phyloP scores from a whole-genome alignment of 2,329 filamentous ascomycete species.

The Penicillium digitatum region DNA sequence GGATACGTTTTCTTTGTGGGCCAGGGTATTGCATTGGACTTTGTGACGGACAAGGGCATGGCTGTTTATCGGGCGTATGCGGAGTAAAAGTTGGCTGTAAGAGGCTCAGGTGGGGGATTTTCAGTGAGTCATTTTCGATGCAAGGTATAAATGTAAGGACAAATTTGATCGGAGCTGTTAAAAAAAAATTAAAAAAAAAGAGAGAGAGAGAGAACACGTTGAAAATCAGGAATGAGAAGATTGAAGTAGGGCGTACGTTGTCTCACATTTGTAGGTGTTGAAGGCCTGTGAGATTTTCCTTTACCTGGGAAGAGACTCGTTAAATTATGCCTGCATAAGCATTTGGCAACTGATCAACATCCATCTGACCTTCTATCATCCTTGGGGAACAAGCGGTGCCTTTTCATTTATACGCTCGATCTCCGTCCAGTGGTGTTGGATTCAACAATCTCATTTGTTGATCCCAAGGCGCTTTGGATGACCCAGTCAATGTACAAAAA shows the following conservation, averaged over 20 bases:
- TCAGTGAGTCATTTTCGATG: neutral
- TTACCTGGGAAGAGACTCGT: neutral
- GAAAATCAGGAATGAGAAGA: conserved; percentile 23
- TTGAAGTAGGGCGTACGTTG: neutral
- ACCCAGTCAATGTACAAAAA: conserved; percentile 8
- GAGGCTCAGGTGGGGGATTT: neutral
- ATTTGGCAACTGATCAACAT: neutral
- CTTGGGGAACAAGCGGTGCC: neutral
- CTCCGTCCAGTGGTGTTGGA: neutral
- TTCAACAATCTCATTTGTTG: conserved; percentile 1
- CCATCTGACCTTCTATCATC: neutral
- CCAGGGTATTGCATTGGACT: conserved; percentile 50
- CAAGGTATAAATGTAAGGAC: too few species aligned
- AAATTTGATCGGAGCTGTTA: too few species aligned
- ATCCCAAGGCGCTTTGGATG: conserved; percentile 8
- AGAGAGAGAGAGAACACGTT: neutral
- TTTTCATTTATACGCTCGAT: neutral
- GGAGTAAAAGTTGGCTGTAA: conserved; percentile 22
- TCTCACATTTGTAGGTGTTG: neutral
- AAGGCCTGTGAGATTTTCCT: neutral
- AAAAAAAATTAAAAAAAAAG: too few species aligned
- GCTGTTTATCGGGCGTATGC: conserved; percentile 49
- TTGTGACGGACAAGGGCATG: conserved; percentile 44
- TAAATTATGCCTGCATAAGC: neutral
- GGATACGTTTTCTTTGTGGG: conserved; percentile 67